These are phyloP conservation scores for Picea sitchensis DNA, from an alignment of 75 land plant genomes.

Conservation along the genomic window DNA sequence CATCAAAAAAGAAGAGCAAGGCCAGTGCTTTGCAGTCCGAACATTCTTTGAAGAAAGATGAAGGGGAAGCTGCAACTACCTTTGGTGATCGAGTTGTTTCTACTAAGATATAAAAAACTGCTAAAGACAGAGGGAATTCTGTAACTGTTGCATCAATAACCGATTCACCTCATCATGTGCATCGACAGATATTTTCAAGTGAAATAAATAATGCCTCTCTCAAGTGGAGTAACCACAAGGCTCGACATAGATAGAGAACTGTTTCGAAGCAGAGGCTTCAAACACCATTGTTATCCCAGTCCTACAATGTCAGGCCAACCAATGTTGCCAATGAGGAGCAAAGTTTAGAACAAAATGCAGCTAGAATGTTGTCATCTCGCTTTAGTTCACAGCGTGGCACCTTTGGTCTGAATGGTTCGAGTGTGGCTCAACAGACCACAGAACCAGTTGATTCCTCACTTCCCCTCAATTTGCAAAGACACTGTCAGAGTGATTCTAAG, in stretches of 20 bases:
- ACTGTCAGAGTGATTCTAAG: neutral
- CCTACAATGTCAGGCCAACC: neutral
- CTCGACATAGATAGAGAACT: neutral
- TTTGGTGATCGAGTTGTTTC: neutral
- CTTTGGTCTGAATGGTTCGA: conserved; percentile 17
- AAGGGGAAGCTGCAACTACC: neutral
- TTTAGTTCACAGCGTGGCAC: conserved; percentile 49
- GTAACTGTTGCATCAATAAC: neutral
- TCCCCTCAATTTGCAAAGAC: neutral
- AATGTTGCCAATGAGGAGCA: conserved; percentile 43
- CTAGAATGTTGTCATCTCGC: conserved; percentile 64
- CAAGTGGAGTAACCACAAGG: conserved; percentile 9
- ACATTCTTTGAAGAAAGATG: neutral
- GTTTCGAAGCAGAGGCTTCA: neutral
- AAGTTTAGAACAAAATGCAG: conserved; percentile 73
- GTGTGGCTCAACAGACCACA: neutral
- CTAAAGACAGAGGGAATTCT: neutral
- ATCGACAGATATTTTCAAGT: neutral
- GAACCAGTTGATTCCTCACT: conserved; percentile 19
- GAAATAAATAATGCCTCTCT: conserved; percentile 7
- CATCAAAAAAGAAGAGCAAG: neutral
- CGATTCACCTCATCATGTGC: neutral
- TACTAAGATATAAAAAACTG: neutral
- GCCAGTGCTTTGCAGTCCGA: neutral
- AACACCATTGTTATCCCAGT: neutral